Base-by-base conservation (phyloP, 2,329 filamentous ascomycete species). In the Colletotrichum camelliae region DNA sequence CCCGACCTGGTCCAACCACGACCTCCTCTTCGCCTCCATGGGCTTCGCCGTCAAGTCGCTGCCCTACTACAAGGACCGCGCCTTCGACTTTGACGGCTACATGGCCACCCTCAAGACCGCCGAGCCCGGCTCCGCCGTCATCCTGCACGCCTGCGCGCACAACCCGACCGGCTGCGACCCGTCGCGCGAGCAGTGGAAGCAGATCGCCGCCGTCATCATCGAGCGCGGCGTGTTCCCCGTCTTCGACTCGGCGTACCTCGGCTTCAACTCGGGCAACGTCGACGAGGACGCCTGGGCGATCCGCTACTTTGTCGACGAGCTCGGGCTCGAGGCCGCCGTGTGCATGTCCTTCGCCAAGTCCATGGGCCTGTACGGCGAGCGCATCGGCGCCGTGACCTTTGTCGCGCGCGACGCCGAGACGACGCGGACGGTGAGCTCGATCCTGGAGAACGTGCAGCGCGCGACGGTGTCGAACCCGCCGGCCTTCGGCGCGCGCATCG, bases 281-380 rank as follows among this genome's bases (percentile, higher is more conserved):
- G 82, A 81, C 67, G 72, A 80, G 29, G 83, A 85, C 70, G 82
- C 80, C 5, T 84, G 81, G 80, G 78, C 82, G 6, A 79, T 84
- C 27, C 80, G 82, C 1, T 78, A 83, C 71, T 85, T 84, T 15
- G 78, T 83, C 18, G 81, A 83, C 16, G 81, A 82, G 31, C 78
- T 84, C 9, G 79, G 79, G 2, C 80, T 88, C 72, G 90, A 92
- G 81, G 86, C 90, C 6, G 88, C 89, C 67, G 84, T 93, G 4
- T 90, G 89, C 65, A 86, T 91, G 80, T 93, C 91, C 0, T 93
- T 92, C 78, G 90, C 91, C 4, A 93, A 93, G 84, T 91, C 88
- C 81, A 91, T 92, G 81, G 85, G 86, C 1, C 77, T 87, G 0
- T 87, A 87, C 70, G 85, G 85, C 73, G 84, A 86, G 70, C 79